Evolutionary conservation across 2,329 filamentous ascomycete species (phyloP).

Genomic region (Arthrocladium fulminans): DNA sequence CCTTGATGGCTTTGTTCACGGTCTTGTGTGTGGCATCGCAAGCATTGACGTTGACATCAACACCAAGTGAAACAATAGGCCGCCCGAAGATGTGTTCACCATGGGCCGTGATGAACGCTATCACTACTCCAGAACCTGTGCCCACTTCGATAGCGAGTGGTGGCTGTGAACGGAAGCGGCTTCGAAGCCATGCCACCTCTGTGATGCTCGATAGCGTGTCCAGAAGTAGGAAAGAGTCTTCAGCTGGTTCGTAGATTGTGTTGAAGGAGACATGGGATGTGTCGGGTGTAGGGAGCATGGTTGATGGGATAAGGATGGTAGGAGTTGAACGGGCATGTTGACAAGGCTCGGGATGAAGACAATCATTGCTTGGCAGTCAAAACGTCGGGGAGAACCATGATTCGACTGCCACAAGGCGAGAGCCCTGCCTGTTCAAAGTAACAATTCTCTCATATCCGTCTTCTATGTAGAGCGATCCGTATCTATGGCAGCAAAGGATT

Average conservation of each 20-base stretch:
- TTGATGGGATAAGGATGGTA: neutral
- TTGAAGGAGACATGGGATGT: conserved; percentile 86
- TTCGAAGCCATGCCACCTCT: conserved; percentile 60
- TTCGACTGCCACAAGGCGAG: no score
- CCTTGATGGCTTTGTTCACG: conserved; percentile 43
- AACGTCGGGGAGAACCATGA: no score
- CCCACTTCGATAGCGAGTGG: conserved; percentile 77
- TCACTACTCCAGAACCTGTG: conserved; percentile 85
- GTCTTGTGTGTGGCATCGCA: conserved; percentile 68
- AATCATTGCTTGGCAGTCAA: no score
- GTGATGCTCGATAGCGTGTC: conserved; percentile 71
- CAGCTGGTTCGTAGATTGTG: conserved; percentile 86
- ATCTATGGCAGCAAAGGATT: no score
- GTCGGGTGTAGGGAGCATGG: conserved; percentile 89
- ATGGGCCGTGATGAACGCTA: conserved; percentile 77
- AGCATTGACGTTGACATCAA: conserved; percentile 80
- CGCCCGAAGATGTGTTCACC: conserved; percentile 63
- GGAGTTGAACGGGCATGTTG: no score
- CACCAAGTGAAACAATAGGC: conserved; percentile 60
- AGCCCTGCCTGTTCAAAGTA: no score
- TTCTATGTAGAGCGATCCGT: no score
- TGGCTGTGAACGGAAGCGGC: conserved; percentile 46
- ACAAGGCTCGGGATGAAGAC: no score
- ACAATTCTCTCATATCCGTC: no score
- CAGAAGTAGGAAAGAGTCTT: conserved; percentile 89